Evolutionary conservation across 2,329 filamentous ascomycete species (phyloP).

Genomic region (Cytospora paraplurivora): DNA sequence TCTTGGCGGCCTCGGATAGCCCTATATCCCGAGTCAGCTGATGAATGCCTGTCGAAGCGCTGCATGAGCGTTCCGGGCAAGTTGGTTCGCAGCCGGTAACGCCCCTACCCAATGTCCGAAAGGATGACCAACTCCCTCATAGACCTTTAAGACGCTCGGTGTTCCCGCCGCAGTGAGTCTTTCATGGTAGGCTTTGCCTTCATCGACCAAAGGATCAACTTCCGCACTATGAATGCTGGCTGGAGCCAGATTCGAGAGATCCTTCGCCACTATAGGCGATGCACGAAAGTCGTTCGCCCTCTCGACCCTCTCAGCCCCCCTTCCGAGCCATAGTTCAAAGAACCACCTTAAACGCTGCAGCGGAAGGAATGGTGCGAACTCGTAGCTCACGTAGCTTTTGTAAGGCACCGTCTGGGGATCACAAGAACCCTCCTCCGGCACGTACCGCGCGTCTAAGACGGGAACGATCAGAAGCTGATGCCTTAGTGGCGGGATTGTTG

Average conservation of each 20-base stretch:
- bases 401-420: slow-evolving; percentile 36
- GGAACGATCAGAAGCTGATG: slow-evolving; percentile 41
- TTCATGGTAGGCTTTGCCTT: slow-evolving; percentile 39
- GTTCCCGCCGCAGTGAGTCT: slow-evolving; percentile 37
- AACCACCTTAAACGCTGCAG: slow-evolving; percentile 41
- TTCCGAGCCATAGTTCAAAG: slow-evolving; percentile 42
- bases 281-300: slow-evolving; percentile 37
- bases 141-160: slow-evolving; percentile 38
- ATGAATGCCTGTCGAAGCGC: slow-evolving; percentile 35
- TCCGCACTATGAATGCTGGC: slow-evolving; percentile 40
- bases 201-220: slow-evolving; percentile 39
- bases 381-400: slow-evolving; percentile 37
- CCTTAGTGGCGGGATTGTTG: slow-evolving; percentile 35
- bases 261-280: slow-evolving; percentile 39
- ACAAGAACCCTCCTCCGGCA: slow-evolving; percentile 38
- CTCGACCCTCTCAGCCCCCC: slow-evolving; percentile 34
- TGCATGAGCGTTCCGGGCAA: slow-evolving; percentile 38
- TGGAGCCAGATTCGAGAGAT: slow-evolving; percentile 39
- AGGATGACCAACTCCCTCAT: slow-evolving; percentile 41
- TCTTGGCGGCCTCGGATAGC: not conserved
- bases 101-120: slow-evolving; percentile 41
- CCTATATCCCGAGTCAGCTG: not conserved
- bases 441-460: slow-evolving; percentile 38
- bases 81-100: slow-evolving; percentile 39
- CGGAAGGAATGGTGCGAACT: slow-evolving; percentile 41